Conservation (phyloP, 2,329 filamentous ascomycete genomes). For the Dactylellina haptotyla region DNA sequence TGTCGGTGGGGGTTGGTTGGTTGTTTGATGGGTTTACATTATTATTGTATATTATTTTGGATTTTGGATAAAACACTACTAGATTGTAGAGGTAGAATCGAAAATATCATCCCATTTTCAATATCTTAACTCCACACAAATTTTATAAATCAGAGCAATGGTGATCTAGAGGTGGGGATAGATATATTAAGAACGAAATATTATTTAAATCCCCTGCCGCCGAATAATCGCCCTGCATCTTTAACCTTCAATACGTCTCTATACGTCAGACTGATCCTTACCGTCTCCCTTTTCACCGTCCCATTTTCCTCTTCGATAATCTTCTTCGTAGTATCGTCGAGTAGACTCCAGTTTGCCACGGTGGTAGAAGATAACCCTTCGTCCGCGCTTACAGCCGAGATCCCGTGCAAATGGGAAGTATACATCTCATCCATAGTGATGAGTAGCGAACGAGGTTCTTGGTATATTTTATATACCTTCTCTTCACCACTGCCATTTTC, state of each 20-base stretch:
- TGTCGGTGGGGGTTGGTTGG: background rate
- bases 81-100: background rate
- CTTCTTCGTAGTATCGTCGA: slow-evolving; percentile 66
- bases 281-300: slow-evolving; percentile 65
- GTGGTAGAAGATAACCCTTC: slow-evolving; percentile 70
- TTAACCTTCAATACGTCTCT: slow-evolving; percentile 83
- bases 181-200: no score
- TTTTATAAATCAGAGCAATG: no score
- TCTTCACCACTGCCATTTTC: slow-evolving; percentile 58
- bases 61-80: background rate
- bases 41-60: no score
- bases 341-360: slow-evolving; percentile 77
- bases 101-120: background rate
- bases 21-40: slow-evolving; percentile 5
- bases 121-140: background rate
- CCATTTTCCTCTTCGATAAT: slow-evolving; percentile 11
- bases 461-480: slow-evolving; percentile 63
- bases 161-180: no score
- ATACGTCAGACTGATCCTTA: slow-evolving; percentile 78
- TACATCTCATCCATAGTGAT: slow-evolving; percentile 77
- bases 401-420: slow-evolving; percentile 77
- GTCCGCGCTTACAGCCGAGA: slow-evolving; percentile 74
- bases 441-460: slow-evolving; percentile 67
- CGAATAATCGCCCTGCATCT: slow-evolving; percentile 38
- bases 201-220: slow-evolving; percentile 15